Percentiles rank a stretch among this genome's conserved stretches.
Evolutionary conservation across 139 green algal species (phyloP).

Genomic region (Desmodesmus armatus): DNA sequence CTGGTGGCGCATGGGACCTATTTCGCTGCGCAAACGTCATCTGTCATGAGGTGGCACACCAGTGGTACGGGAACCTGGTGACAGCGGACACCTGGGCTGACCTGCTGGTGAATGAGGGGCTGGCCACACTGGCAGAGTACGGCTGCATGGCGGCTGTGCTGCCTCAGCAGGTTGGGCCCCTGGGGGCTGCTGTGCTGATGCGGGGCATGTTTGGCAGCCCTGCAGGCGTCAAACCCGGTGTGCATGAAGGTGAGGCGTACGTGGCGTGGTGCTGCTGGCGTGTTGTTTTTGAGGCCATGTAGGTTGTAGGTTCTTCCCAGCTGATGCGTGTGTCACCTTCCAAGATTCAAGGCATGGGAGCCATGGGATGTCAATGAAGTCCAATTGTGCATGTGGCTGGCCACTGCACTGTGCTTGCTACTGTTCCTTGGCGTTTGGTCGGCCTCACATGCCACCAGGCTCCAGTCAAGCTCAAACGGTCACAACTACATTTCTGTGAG

Average conservation of each 20-base stretch:
- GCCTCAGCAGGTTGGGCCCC: not conserved
- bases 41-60: constrained; percentile 89
- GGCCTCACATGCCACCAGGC: too few relatives aligned
- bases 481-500: too few relatives aligned
- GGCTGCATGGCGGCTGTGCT: constrained; percentile 50
- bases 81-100: constrained; percentile 8
- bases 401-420: too few relatives aligned
- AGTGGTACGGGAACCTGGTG: constrained; percentile 48
- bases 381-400: too few relatives aligned
- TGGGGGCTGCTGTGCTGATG: constrained; percentile 14
- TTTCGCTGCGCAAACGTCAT: constrained; percentile 73
- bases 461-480: too few relatives aligned
- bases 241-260: constrained; percentile 23
- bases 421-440: too few relatives aligned
- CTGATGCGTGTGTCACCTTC: too few relatives aligned
- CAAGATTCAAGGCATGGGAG: too few relatives aligned
- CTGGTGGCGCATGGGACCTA: not conserved
- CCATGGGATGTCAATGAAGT: too few relatives aligned
- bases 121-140: constrained; percentile 64
- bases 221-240: not conserved
- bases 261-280: too few relatives aligned
- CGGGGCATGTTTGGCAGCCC: not conserved
- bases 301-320: too few relatives aligned
- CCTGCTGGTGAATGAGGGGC: constrained; percentile 61
- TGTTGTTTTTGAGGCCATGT: too few relatives aligned